Evolutionary conservation across 2,329 filamentous ascomycete species (phyloP).

Genomic region (Beauveria sp.): DNA sequence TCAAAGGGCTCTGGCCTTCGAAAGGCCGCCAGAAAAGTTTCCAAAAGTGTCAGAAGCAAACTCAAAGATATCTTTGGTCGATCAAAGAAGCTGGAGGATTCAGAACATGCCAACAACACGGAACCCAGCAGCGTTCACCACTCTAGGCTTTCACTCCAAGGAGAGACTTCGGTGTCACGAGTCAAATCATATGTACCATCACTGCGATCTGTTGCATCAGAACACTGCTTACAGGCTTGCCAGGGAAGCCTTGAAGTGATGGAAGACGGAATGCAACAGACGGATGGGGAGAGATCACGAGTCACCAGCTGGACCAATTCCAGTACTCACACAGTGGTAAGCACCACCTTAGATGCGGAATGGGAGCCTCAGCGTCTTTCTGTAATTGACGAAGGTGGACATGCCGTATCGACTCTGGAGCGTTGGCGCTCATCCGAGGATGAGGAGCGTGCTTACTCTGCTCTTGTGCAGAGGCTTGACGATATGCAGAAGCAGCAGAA

Average conservation of each 20-base stretch:
- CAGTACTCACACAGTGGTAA: constrained; percentile 46
- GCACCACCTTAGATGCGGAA: constrained; percentile 30
- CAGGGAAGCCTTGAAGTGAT: constrained; percentile 49
- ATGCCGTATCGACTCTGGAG: constrained; percentile 18
- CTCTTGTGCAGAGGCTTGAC: constrained; percentile 50
- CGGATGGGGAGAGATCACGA: constrained; percentile 49
- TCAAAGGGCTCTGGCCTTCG: constrained; percentile 31
- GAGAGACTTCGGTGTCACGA: constrained; percentile 38
- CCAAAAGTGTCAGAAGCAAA: constrained; percentile 52
- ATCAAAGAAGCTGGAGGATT: constrained; percentile 16
- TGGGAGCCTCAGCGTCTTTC: constrained; percentile 53
- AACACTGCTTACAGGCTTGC: constrained; percentile 41
- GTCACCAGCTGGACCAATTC: constrained; percentile 69
- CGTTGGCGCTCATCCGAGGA: constrained; percentile 31
- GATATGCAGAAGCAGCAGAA: constrained; percentile 25
- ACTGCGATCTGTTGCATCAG: constrained; percentile 39
- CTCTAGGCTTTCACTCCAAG: constrained; percentile 26
- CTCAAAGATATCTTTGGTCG: constrained; percentile 39
- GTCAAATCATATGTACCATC: constrained; percentile 44
- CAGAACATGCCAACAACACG: constrained; percentile 15
- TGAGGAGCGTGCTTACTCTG: constrained; percentile 55
- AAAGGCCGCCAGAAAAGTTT: constrained; percentile 53
- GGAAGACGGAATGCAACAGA: constrained; percentile 29
- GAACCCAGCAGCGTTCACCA: constrained; percentile 25
- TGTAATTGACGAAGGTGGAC: constrained; percentile 52